A percentile compares a stretch with the other conserved stretches of the same genome.
phyloP scores from a whole-genome alignment of 106 monocot species.

The Phalaenopsis equestris region DNA sequence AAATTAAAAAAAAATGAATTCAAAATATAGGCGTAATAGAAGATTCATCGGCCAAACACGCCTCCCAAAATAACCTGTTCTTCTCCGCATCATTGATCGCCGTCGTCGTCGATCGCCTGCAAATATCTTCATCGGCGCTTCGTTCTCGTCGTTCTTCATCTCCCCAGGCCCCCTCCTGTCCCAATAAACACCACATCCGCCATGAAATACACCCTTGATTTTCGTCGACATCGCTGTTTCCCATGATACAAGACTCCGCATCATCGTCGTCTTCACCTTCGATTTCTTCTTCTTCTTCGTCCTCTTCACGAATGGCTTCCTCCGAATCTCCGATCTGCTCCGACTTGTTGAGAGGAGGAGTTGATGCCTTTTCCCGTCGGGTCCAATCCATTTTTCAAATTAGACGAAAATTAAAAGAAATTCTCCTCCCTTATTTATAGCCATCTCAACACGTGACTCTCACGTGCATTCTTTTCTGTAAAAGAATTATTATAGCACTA shows the following conservation, averaged over 20 bases:
- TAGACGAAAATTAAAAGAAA: neutral
- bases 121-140: too few relatives aligned
- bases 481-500: too few relatives aligned
- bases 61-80: conserved; percentile 7
- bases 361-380: neutral
- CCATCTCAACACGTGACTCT: neutral
- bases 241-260: neutral
- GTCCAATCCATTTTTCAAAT: neutral
- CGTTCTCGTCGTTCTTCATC: neutral
- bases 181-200: conserved; percentile 6
- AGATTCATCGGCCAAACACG: conserved; percentile 4
- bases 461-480: too few relatives aligned
- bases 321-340: neutral
- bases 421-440: neutral
- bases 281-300: neutral
- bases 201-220: neutral
- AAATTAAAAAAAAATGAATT: too few relatives aligned
- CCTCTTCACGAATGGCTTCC: neutral
- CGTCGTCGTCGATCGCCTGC: neutral
- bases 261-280: neutral
- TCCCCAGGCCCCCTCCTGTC: neutral
- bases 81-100: neutral
- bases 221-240: neutral
- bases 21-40: neutral
- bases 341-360: neutral